A percentile compares a stretch with the other conserved stretches of the same genome.
These are phyloP conservation scores for Podaxis sp. DNA, from an alignment of 768 basidiomycete genomes.

Conservation along the genomic window DNA sequence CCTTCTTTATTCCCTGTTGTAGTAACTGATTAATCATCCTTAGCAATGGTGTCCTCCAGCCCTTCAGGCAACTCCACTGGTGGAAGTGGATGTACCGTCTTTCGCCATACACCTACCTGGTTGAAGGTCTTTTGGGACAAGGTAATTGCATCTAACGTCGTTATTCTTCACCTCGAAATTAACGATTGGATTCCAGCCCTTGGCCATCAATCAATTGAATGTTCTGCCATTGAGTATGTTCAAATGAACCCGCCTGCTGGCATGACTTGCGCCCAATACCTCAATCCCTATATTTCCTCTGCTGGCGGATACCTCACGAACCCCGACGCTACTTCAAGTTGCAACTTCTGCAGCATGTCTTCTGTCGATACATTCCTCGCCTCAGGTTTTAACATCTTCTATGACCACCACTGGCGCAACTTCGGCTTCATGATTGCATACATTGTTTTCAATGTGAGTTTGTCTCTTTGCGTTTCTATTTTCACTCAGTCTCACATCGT, in stretches of 20 bases:
- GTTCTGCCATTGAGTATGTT: constrained; percentile 53
- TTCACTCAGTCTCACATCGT: background rate
- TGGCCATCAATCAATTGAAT: constrained; percentile 43
- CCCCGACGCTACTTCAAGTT: constrained; percentile 50
- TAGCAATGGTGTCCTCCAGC: constrained; percentile 68
- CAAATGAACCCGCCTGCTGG: constrained; percentile 52
- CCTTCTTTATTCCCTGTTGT: background rate
- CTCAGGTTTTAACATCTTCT: constrained; percentile 54
- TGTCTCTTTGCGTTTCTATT: constrained; percentile 1
- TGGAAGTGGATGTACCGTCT: constrained; percentile 54
- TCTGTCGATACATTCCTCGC: constrained; percentile 60
- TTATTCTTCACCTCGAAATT: constrained; percentile 27
- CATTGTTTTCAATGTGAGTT: constrained; percentile 49
- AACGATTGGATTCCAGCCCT: constrained; percentile 29
- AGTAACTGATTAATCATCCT: background rate
- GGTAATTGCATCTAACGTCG: constrained; percentile 40
- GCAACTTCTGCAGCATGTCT: constrained; percentile 58
- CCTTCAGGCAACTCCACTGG: constrained; percentile 59
- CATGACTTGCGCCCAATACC: constrained; percentile 51
- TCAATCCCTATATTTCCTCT: constrained; percentile 45
- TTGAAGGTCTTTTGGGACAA: constrained; percentile 49
- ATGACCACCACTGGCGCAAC: constrained; percentile 53
- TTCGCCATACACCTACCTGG: constrained; percentile 51
- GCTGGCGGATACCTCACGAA: constrained; percentile 60
- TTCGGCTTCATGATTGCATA: constrained; percentile 51